Conservation (phyloP, 306 rosid species). For the Astragalus membranaceus region DNA sequence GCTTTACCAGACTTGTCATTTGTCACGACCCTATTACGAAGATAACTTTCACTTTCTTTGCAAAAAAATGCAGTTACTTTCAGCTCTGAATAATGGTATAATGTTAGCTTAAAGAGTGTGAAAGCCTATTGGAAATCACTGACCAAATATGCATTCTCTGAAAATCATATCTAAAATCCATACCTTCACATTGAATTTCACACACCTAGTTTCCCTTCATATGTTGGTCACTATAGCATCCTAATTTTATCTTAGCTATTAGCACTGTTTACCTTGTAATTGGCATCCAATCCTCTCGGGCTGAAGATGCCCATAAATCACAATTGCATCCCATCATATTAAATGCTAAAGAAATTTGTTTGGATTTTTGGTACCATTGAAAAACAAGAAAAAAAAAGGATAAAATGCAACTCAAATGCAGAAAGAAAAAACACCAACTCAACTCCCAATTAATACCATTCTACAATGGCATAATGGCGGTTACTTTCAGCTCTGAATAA, state of each 20-base stretch:
- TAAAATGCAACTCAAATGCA: neutral
- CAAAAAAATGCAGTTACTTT: neutral
- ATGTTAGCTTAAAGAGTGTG: neutral
- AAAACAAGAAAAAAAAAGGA: neutral
- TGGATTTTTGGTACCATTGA: neutral
- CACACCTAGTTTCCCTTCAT: too few species aligned
- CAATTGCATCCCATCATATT: neutral
- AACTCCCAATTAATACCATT: neutral
- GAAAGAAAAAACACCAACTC: neutral
- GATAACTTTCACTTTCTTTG: neutral
- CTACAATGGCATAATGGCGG: neutral
- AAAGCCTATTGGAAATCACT: neutral
- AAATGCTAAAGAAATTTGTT: neutral
- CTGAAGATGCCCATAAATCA: neutral
- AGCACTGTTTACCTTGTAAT: neutral
- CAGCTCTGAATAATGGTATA: neutral
- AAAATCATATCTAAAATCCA: neutral
- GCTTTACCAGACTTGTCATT: neutral
- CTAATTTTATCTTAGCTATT: too few species aligned
- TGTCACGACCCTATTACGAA: neutral
- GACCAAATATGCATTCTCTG: neutral
- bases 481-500: neutral
- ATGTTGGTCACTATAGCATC: neutral
- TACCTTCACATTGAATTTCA: too few species aligned
- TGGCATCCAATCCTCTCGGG: neutral